These are phyloP conservation scores for Monocercomonoides exilis DNA, from an alignment of 78 protist species.

Conservation along the genomic window DNA sequence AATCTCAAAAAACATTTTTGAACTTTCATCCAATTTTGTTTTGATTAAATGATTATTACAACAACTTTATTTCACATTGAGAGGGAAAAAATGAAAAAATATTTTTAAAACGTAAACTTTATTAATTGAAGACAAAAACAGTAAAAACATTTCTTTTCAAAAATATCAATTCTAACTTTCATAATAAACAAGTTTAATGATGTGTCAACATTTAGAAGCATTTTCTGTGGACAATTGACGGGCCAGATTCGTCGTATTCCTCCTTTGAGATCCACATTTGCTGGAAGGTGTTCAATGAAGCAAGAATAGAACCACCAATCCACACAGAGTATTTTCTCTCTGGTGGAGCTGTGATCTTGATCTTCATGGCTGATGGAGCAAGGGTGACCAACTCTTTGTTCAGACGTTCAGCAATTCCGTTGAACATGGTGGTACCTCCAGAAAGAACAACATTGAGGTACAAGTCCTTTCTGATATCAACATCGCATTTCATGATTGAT, in stretches of 20 bases:
- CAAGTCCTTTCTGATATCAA: neutral
- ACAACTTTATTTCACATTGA: too few species aligned
- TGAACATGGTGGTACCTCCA: neutral
- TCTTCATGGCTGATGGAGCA: neutral
- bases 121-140: too few species aligned
- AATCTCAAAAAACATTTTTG: too few species aligned
- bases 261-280: neutral
- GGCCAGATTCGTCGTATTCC: conserved; percentile 17
- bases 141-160: too few species aligned
- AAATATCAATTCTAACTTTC: too few species aligned
- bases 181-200: too few species aligned
- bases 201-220: too few species aligned
- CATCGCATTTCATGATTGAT: neutral
- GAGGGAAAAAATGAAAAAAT: too few species aligned
- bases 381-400: neutral
- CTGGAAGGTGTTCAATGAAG: conserved; percentile 13
- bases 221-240: conserved; percentile 34
- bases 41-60: too few species aligned
- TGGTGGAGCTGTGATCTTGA: neutral
- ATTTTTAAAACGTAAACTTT: too few species aligned
- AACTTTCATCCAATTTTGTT: too few species aligned
- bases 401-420: neutral
- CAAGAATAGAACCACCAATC: conserved; percentile 12
- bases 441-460: neutral
- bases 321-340: neutral